These are phyloP conservation scores for Perkinsus marinus DNA, from an alignment of 169 alveolate genomes.

Conservation along the genomic window DNA sequence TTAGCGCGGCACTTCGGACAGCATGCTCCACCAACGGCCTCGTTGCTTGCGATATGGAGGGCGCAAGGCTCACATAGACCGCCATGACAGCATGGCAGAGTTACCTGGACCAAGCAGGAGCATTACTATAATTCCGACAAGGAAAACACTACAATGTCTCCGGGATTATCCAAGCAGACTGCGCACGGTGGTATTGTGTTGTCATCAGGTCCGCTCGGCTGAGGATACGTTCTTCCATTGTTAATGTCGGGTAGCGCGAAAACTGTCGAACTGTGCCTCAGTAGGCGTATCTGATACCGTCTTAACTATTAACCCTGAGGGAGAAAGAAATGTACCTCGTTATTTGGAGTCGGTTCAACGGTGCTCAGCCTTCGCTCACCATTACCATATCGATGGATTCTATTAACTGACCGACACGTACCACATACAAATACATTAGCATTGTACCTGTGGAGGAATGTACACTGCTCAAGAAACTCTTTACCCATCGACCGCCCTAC, in stretches of 20 bases:
- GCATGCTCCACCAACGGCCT: not conserved
- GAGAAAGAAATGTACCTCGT: not conserved
- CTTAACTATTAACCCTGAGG: too few relatives aligned
- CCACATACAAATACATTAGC: not conserved
- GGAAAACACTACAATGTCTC: not conserved
- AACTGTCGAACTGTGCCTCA: not conserved
- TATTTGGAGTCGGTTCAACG: not conserved
- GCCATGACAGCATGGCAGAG: not conserved
- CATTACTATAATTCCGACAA: not conserved
- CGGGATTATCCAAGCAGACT: not conserved
- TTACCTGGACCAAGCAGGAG: not conserved
- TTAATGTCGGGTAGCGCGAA: not conserved
- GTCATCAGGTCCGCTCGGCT: not conserved
- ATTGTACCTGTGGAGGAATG: not conserved
- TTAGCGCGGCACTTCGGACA: not conserved
- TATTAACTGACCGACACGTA: not conserved
- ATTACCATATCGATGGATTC: not conserved
- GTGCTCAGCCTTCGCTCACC: not conserved
- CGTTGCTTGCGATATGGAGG: not conserved
- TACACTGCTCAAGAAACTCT: not conserved
- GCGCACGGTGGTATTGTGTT: not conserved
- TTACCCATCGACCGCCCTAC: not conserved
- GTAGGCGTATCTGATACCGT: not conserved
- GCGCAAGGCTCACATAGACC: not conserved
- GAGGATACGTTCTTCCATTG: not conserved